These are phyloP conservation scores for Diplodia intermedia DNA, from an alignment of 2,329 filamentous ascomycete species.

Conservation along the genomic window DNA sequence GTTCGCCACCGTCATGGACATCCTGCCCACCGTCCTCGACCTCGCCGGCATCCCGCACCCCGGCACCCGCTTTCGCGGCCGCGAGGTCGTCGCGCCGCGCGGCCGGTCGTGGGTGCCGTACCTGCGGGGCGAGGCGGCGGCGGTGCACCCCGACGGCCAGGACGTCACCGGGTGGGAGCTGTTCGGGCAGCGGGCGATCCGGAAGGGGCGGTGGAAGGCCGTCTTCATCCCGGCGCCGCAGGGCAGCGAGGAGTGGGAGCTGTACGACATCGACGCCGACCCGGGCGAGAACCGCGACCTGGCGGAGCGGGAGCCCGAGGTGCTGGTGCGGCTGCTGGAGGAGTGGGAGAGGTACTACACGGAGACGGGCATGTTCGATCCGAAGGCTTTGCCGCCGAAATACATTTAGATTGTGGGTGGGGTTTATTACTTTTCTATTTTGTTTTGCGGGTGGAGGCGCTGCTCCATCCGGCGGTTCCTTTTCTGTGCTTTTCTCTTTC, in stretches of 20 bases:
- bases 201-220: slow-evolving; percentile 34
- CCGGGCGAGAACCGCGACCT: slow-evolving; percentile 33
- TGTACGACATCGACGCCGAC: slow-evolving; percentile 33
- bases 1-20: slow-evolving; percentile 33
- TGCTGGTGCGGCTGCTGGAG: slow-evolving; percentile 29
- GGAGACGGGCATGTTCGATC: slow-evolving; percentile 35
- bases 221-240: slow-evolving; percentile 33
- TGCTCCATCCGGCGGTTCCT: not conserved
- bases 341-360: slow-evolving; percentile 34
- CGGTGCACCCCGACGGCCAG: slow-evolving; percentile 5
- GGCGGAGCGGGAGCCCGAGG: slow-evolving; percentile 31
- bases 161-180: slow-evolving; percentile 33
- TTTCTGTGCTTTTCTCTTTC: not conserved
- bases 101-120: slow-evolving; percentile 21
- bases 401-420: not conserved
- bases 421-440: not conserved
- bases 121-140: not conserved
- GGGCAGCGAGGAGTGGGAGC: slow-evolving; percentile 34
- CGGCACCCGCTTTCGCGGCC: slow-evolving; percentile 12
- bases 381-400: not conserved
- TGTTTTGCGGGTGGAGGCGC: too few relatives aligned
- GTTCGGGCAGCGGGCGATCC: slow-evolving; percentile 34
- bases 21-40: slow-evolving; percentile 29
- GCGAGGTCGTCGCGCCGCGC: slow-evolving; percentile 24
- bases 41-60: slow-evolving; percentile 27